Percentiles rank a stretch among this genome's conserved stretches.
These are phyloP conservation scores for Aureobasidium subglaciale DNA, from an alignment of 2,329 filamentous ascomycete species.

Conservation along the genomic window DNA sequence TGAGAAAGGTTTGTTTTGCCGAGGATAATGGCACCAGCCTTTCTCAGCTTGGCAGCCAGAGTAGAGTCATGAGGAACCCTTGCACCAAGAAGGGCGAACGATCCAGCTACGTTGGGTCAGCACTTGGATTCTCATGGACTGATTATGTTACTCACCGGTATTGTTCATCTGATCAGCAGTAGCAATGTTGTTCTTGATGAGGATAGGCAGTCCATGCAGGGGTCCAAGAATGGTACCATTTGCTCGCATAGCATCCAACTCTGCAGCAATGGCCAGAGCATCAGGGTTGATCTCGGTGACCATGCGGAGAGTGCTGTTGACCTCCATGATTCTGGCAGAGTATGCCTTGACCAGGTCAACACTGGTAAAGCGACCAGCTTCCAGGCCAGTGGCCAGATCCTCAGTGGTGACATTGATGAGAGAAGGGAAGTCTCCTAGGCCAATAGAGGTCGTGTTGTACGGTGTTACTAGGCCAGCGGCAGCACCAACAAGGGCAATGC, in stretches of 20 bases:
- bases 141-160: conserved; percentile 32
- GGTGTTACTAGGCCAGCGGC: conserved; percentile 3
- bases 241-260: conserved; percentile 33
- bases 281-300: conserved; percentile 52
- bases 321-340: conserved; percentile 43
- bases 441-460: neutral
- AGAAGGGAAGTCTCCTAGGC: conserved; percentile 25
- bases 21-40: conserved; percentile 56
- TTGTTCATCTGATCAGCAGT: conserved; percentile 58
- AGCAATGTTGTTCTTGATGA: conserved; percentile 62
- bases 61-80: conserved; percentile 52
- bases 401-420: conserved; percentile 48
- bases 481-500: neutral
- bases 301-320: conserved; percentile 46
- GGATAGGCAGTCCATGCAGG: conserved; percentile 57
- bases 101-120: conserved; percentile 42
- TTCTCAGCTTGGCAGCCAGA: conserved; percentile 52
- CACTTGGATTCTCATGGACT: neutral
- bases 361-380: conserved; percentile 46
- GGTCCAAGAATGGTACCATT: conserved; percentile 44
- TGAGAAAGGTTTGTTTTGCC: conserved; percentile 60
- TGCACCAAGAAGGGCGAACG: conserved; percentile 54
- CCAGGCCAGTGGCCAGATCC: conserved; percentile 44
- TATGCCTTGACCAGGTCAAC: conserved; percentile 52
- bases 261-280: conserved; percentile 27